Percentiles rank a stretch among this genome's conserved stretches.
Conservation (phyloP, 805 yeast genomes). For the Metschnikowia aberdeeniae region DNA sequence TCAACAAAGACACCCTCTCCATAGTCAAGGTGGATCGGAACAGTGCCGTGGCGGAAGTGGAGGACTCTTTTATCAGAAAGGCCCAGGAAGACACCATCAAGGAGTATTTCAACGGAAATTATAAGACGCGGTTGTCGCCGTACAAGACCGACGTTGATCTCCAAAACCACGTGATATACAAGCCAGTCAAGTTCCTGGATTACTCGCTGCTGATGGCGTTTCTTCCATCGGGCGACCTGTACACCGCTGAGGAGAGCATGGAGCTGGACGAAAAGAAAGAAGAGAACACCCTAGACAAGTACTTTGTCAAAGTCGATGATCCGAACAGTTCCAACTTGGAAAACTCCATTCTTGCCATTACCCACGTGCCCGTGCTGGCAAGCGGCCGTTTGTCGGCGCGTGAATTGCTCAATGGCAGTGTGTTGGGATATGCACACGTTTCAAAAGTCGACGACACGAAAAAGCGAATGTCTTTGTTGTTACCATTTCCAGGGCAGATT, state of each 20-base stretch:
- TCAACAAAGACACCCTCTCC: conserved; percentile 27
- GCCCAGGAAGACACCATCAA: conserved; percentile 72
- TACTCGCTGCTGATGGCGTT: conserved; percentile 34
- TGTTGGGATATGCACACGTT: conserved; percentile 75
- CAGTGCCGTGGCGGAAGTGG: conserved; percentile 74
- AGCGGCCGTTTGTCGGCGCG: conserved; percentile 39
- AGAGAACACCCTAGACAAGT: conserved; percentile 33
- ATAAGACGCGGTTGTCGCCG: conserved; percentile 68
- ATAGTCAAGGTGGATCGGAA: conserved; percentile 64
- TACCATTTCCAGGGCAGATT: conserved; percentile 84
- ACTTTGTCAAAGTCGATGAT: conserved; percentile 34
- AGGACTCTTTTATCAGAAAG: conserved; percentile 63
- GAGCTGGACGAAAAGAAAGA: conserved; percentile 13
- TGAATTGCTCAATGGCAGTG: conserved; percentile 52
- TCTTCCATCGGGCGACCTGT: conserved; percentile 42
- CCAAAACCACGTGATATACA: conserved; percentile 56
- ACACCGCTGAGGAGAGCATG: conserved; percentile 27
- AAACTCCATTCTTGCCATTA: conserved; percentile 69
- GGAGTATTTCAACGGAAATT: conserved; percentile 86
- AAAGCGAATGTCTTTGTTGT: conserved; percentile 60
- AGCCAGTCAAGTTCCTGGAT: conserved; percentile 48
- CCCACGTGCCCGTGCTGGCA: conserved; percentile 32
- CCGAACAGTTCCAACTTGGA: conserved; percentile 56
- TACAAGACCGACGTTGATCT: conserved; percentile 74
- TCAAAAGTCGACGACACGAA: conserved; percentile 72